A percentile compares a stretch with the other conserved stretches of the same genome.
These are phyloP conservation scores for Polyporus tsugae DNA, from an alignment of 1,284 basidiomycete genomes.

Conservation along the genomic window DNA sequence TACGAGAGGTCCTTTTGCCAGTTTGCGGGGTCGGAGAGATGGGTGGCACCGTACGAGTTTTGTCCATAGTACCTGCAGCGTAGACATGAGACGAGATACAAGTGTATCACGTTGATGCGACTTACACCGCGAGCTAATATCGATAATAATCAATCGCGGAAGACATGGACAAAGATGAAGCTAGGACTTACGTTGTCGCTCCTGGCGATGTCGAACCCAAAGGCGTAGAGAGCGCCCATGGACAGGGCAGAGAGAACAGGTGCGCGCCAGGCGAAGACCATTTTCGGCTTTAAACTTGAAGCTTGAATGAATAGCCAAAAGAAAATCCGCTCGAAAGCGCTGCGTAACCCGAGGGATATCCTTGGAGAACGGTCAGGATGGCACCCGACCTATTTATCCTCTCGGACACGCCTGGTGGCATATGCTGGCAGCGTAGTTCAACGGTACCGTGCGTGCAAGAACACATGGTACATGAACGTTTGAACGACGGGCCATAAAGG, in stretches of 20 bases:
- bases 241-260: conserved; percentile 28
- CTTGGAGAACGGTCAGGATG: no score
- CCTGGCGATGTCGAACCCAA: conserved; percentile 37
- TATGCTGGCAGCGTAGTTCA: not conserved
- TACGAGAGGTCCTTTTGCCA: conserved; percentile 58
- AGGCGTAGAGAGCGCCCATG: conserved; percentile 20
- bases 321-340: not conserved
- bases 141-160: not conserved
- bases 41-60: conserved; percentile 65
- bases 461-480: not conserved
- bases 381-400: conserved; percentile 1
- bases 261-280: conserved; percentile 27
- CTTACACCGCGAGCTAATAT: conserved; percentile 12
- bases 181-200: conserved; percentile 39
- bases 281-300: not conserved
- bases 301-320: not conserved
- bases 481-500: not conserved
- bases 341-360: not conserved
- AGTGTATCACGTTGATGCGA: not conserved
- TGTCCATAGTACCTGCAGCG: conserved; percentile 52
- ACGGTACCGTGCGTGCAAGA: not conserved
- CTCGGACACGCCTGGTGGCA: not conserved
- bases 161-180: not conserved
- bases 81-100: not conserved
- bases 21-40: conserved; percentile 49